A percentile compares a stretch with the other conserved stretches of the same genome.
Evolutionary conservation across 192 early-diverging fungal genomes (phyloP).

Genomic region (Dispira parvispora): DNA sequence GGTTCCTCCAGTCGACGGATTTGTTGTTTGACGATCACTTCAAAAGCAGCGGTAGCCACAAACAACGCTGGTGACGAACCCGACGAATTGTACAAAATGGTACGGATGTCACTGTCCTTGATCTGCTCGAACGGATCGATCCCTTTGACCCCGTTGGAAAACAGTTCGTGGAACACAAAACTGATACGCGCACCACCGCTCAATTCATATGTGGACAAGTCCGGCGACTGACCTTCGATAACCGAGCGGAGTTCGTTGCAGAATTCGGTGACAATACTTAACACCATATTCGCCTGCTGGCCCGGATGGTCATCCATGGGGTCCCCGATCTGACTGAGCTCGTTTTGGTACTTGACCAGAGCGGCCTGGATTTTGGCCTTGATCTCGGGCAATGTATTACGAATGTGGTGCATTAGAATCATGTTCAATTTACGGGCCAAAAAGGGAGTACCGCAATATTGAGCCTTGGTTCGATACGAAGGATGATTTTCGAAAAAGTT

Average conservation of each 20-base stretch:
- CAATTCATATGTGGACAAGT: conserved; percentile 87
- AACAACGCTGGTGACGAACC: conserved; percentile 95
- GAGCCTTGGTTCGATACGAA: conserved; percentile 89
- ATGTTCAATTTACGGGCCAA: conserved; percentile 94
- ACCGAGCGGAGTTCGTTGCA: conserved; percentile 91
- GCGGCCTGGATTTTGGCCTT: conserved; percentile 88
- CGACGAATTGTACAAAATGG: conserved; percentile 95
- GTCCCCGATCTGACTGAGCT: conserved; percentile 83
- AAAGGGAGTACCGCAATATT: conserved; percentile 98
- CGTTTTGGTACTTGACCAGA: conserved; percentile 66
- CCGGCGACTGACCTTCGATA: conserved; percentile 89
- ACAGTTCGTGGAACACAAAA: conserved; percentile 99
- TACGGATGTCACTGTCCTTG: conserved; percentile 98
- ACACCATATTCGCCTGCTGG: conserved; percentile 72
- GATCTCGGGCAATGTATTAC: conserved; percentile 94
- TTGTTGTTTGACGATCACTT: conserved; percentile 97
- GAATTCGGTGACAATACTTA: conserved; percentile 98
- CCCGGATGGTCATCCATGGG: conserved; percentile 60
- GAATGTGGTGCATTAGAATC: conserved; percentile 99
- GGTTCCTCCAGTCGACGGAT: conserved; percentile 97
- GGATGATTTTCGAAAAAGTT: conserved; percentile 90
- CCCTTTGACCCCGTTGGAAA: conserved; percentile 69
- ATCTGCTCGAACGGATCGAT: conserved; percentile 98
- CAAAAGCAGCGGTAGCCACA: conserved; percentile 95
- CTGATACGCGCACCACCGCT: conserved; percentile 96